Base-by-base conservation (phyloP, 2,329 filamentous ascomycete genomes). In the Lachnellula cervina region DNA sequence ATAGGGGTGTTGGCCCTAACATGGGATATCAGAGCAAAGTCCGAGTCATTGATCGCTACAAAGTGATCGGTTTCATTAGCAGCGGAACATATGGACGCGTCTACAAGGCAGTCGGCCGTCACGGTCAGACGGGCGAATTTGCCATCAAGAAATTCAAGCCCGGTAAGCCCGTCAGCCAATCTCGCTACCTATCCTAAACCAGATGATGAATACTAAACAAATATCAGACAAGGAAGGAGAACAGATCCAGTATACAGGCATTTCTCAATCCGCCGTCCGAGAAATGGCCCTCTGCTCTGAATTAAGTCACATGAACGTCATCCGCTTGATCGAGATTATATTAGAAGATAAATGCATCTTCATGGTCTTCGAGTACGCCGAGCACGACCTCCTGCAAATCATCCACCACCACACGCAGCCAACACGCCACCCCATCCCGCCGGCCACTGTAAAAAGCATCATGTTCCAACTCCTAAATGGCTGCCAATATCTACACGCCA, bases 311-410 rank as follows among this genome's bases (percentile, higher is more conserved):
- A 78, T 83, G 55, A 97, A 97, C 70, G 86, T 99, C 35, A 93
- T 99, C 63, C 85, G 88, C 57, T 83, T 97, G 1, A 85, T 93
- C 59, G 94, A 99, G 73, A 97, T 96, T 67, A 96, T 99, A 66
- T 80, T 99, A 3, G 93, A 99, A 74, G 92, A 96, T 72, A 97
- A 97, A 76, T 97, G 92, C 75, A 97, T 99, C 71, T 99, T 92
- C 74, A 99, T 99, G 88, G 92, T 99, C 2, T 97, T 99, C 66
- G 94, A 97, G 72, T 99, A 96, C 71, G 94, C 94, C 63, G 94
- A 99, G 73, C 94, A 99, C 72, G 94, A 99, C 72, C 76, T 99
- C 38, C 79, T 99, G 4, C 94, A 99, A 72, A 97, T 99, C 70
- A 97, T 99, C 64, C 94, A 99, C 70, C 92, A 97, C 70, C 94